Base-by-base conservation (phyloP, 2,329 filamentous ascomycete species). In the Curvularia hawaiiensis region DNA sequence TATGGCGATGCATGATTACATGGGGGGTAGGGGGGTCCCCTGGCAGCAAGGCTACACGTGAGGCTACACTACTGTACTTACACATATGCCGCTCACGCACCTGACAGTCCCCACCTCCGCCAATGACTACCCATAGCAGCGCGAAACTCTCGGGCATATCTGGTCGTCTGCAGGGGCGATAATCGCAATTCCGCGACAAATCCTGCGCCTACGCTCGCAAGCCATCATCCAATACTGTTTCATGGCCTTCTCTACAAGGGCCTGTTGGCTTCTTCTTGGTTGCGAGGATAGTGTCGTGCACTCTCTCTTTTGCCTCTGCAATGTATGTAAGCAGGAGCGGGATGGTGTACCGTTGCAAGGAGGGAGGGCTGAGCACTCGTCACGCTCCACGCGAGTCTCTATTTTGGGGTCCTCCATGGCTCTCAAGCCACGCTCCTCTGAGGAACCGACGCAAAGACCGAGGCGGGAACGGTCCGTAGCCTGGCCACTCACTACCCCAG, bases 391-490 rank as follows among this genome's bases (percentile, higher is more conserved):
- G 60, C 62, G 52, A 62, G 56, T 64, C 66, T 61, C 69, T 72
- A 72, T 71, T 73, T 72, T 67, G 59, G 68, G 67, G 63, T 52
- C 47, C 46, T 53, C 61, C 50, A 59, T 54, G 49, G 47, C 50
- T 49, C 50, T 61, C 66, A 71, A 71, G 70, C 72, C 73, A 70
- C 70, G 38, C 58, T 65, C 53, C 63, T 70, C 65, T 72, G 68
- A 68, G 69, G 56, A 71, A 64, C 65, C 66, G 62, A 58, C 67
- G 59, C 58, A 64, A 58, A 66, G 65, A 68, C 62, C 69, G 67
- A 69, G 60, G 67, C 70, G 70, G 73, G 72, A 73, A 71, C 72
- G 73, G 73, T 74, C 73, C 73, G 73, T 70, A 67, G 67, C 62
- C 68, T 72, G 70, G 71, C 57, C 64, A 61, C 56, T 61, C 61